Base-by-base conservation (phyloP, 306 rosid genomes). In the Vigna unguiculata region DNA sequence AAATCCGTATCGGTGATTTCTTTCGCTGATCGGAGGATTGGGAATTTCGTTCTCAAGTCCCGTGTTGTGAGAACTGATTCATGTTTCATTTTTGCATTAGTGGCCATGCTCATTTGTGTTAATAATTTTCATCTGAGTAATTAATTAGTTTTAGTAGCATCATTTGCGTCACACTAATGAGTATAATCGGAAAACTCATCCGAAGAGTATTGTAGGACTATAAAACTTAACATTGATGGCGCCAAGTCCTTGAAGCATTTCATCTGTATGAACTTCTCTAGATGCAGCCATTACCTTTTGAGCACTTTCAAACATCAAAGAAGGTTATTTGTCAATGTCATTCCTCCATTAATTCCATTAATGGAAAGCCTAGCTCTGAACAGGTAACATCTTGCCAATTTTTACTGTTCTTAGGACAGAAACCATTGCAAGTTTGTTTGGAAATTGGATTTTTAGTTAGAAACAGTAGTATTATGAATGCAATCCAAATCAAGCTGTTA, bases 141-240 rank as follows among this genome's bases (percentile, higher is more conserved):
- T 21, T 21, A 21, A 22, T 38, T 38, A 32, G 36, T 32, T 32
- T 32, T 5, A 38, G 43, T 55, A 55, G 11, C 61, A 2, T 54
- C 16, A 5, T 22, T 36, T 24, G n/a, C n/a, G n/a, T 11, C 63
- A 57, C 63, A 20, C 60, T n/a, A n/a, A n/a, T n/a, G n/a, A n/a
- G n/a, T n/a, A n/a, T n/a, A n/a, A n/a, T n/a, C 78, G 13, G 8
- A 48, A 14, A 74, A 74, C 22, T 17, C 78, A 1, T 24, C 43
- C 2, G 69, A 28, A 19, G 13, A 2, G 5, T 30, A 74, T 4
- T 74, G 70, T 40, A 25, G 34, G 7, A 60, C 0, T 12, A 4
- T 59, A 1, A 74, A 46, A 30, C 30, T 74, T 3, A 74, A 59
- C 47, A 74, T 74, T 45, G 78, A 74, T 19, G 70, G 60, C 24